Base-by-base conservation (phyloP, 2,329 filamentous ascomycete species). In the Microdochium paspali region DNA sequence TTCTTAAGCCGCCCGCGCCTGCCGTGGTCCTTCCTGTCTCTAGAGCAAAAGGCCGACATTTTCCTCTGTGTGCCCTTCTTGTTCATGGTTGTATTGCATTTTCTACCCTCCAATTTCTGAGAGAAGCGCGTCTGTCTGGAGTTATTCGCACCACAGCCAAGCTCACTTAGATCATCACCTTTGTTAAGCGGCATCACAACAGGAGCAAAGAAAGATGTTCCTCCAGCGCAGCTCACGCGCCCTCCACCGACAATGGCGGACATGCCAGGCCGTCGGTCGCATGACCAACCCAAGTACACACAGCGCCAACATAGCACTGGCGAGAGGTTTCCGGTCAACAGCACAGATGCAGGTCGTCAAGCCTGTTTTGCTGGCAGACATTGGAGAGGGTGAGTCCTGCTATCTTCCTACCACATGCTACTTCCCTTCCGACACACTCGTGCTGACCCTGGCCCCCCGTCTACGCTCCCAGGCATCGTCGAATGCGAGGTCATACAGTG, bases 401-500 rank as follows among this genome's bases (percentile, higher is more conserved):
- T n/a, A 6, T 15, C 21, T n/a, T 3, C 5, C 7, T n/a, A n/a
- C n/a, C n/a, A n/a, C n/a, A n/a, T n/a, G n/a, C n/a, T n/a, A n/a
- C n/a, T n/a, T n/a, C n/a, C n/a, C n/a, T n/a, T n/a, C n/a, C n/a
- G n/a, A n/a, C n/a, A n/a, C n/a, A n/a, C n/a, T n/a, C n/a, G n/a
- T n/a, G 12, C 35, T 40, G 18, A 40, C 35, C 13, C 20, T 6
- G 9, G 18, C 18, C 35, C 45, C 52, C 53, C 48, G 32, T 54
- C 56, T 31, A 49, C 44, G 47, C n/a, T 46, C 45, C 39, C 57
- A 93, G 93, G 93, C 47, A 98, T 97, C 60, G 90, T 93, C 63
- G 93, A 98, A 70, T 95, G 93, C 62, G 93, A 98, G 68, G 88
- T 98, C 60, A 97, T 97, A 60, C 93, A 98, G 72, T 98, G 93